Evolutionary conservation across 768 basidiomycete species (phyloP).

Genomic region (Tephrocybe sp.): DNA sequence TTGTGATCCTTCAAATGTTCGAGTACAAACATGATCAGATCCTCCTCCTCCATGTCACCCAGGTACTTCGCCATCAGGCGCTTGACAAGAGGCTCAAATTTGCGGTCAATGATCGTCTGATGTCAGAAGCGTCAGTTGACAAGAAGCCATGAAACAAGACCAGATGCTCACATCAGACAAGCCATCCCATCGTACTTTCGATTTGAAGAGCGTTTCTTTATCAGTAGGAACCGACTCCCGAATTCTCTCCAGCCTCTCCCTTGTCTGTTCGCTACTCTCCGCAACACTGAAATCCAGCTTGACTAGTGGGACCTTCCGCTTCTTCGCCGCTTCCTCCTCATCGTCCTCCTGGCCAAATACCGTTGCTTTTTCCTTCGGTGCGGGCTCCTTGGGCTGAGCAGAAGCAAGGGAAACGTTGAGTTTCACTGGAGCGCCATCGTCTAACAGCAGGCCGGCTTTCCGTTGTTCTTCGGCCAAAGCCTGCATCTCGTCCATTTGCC

Average conservation of each 20-base stretch:
- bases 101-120: slow-evolving; percentile 80
- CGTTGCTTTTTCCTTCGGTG: slow-evolving; percentile 50
- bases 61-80: slow-evolving; percentile 83
- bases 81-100: slow-evolving; percentile 82
- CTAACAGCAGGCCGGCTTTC: slow-evolving; percentile 84
- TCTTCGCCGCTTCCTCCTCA: slow-evolving; percentile 81
- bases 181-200: slow-evolving; percentile 90
- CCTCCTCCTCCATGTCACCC: slow-evolving; percentile 91
- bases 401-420: slow-evolving; percentile 73
- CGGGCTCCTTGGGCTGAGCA: slow-evolving; percentile 39
- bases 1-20: slow-evolving; percentile 94
- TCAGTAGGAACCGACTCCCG: slow-evolving; percentile 71
- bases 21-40: slow-evolving; percentile 89
- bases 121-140: slow-evolving; percentile 15
- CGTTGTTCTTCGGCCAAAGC: slow-evolving; percentile 87
- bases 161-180: slow-evolving; percentile 69
- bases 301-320: slow-evolving; percentile 82
- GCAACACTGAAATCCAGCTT: slow-evolving; percentile 88
- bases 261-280: slow-evolving; percentile 74
- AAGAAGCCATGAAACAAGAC: neutral
- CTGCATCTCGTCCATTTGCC: slow-evolving; percentile 96
- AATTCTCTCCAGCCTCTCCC: slow-evolving; percentile 78
- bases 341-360: slow-evolving; percentile 83
- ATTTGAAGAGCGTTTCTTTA: slow-evolving; percentile 75
- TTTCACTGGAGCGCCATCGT: slow-evolving; percentile 89